phyloP scores from a whole-genome alignment of 2,329 filamentous ascomycete species.

The Penicillium hordei region DNA sequence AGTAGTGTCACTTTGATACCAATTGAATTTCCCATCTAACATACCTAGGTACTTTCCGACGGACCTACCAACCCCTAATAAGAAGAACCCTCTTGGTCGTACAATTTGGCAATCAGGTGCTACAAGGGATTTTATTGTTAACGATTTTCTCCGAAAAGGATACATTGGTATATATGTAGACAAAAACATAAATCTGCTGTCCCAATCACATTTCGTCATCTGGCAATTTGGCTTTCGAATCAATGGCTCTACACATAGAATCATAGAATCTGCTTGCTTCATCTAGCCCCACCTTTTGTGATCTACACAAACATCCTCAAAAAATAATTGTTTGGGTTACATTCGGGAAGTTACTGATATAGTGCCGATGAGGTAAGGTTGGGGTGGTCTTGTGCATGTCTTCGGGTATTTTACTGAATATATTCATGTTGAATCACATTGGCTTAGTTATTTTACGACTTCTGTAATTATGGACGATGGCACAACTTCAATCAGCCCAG shows the following conservation, averaged over 20 bases:
- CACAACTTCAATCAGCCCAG: neutral
- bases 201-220: neutral
- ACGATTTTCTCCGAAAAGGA: neutral
- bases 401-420: neutral
- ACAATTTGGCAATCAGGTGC: neutral
- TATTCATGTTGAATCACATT: neutral
- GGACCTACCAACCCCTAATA: neutral
- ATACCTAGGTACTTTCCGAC: neutral
- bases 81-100: neutral
- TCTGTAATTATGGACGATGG: neutral
- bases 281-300: neutral
- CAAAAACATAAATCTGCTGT: neutral
- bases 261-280: too few relatives aligned
- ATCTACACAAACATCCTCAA: neutral
- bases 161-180: too few relatives aligned
- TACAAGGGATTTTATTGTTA: neutral
- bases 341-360: slow-evolving; percentile 23
- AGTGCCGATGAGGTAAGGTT: neutral
- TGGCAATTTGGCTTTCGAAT: neutral
- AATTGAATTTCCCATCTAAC: neutral
- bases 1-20: neutral
- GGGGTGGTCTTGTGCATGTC: neutral
- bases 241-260: neutral
- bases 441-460: neutral
- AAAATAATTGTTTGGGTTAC: slow-evolving; percentile 13